A percentile compares a stretch with the other conserved stretches of the same genome.
Conservation (phyloP, 2,329 filamentous ascomycete genomes). For the Hypoxylon sp. region DNA sequence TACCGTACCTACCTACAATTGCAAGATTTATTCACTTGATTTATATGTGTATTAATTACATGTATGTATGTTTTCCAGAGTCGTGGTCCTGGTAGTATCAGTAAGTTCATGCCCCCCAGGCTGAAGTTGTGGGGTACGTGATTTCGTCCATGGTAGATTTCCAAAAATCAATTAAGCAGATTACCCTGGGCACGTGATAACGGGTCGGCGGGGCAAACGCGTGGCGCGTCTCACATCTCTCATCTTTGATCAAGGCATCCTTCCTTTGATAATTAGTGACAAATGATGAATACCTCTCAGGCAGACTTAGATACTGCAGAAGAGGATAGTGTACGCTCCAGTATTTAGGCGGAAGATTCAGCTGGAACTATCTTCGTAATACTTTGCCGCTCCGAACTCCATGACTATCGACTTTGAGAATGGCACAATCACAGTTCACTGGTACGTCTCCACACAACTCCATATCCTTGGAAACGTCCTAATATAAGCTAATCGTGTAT, state of each 20-base stretch:
- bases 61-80: no score
- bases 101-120: no score
- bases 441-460: conserved; percentile 41
- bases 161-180: background rate
- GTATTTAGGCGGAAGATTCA: conserved; percentile 11
- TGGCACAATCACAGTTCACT: conserved; percentile 49
- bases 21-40: background rate
- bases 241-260: background rate
- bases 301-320: background rate
- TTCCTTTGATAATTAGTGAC: background rate
- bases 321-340: background rate
- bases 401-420: conserved; percentile 22
- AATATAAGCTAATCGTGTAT: conserved; percentile 11
- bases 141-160: no score
- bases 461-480: conserved; percentile 53
- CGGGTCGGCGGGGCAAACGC: conserved; percentile 43
- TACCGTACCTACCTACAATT: conserved; percentile 5
- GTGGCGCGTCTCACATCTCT: conserved; percentile 34
- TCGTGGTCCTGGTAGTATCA: no score
- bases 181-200: conserved; percentile 30
- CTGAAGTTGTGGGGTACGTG: no score
- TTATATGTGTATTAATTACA: background rate
- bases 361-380: background rate
- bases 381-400: background rate
- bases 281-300: conserved; percentile 3